A percentile compares a stretch with the other conserved stretches of the same genome.
Conservation (phyloP, 2,329 filamentous ascomycete species). For the Sphaceloma murrayae region DNA sequence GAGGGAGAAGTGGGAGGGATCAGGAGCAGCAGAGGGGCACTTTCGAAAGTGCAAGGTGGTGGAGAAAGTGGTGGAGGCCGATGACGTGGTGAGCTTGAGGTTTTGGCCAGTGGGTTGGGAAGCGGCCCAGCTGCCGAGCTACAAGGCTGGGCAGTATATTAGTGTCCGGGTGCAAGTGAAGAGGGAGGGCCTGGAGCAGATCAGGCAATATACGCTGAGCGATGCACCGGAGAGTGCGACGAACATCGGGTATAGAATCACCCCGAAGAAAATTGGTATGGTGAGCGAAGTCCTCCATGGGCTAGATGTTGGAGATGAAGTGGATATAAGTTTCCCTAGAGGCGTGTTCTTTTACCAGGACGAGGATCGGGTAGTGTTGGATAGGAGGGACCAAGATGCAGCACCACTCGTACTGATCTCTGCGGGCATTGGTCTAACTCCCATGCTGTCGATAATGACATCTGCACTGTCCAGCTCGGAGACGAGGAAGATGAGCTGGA, state of each 20-base stretch:
- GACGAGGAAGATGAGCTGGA: conserved; percentile 48
- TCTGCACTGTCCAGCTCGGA: background rate
- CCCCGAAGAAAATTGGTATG: conserved; percentile 60
- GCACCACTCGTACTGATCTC: conserved; percentile 56
- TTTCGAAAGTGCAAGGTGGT: conserved; percentile 60
- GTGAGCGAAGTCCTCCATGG: conserved; percentile 63
- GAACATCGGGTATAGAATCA: conserved; percentile 57
- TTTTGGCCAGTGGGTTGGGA: conserved; percentile 32
- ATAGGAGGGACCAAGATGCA: conserved; percentile 30
- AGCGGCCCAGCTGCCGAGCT: conserved; percentile 49
- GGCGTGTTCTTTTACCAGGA: conserved; percentile 53
- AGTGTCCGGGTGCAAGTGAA: conserved; percentile 52
- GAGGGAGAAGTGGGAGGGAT: conserved; percentile 1
- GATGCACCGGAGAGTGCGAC: conserved; percentile 50
- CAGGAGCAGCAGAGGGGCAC: conserved; percentile 21
- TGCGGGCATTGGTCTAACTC: conserved; percentile 59
- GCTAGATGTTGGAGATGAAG: conserved; percentile 50
- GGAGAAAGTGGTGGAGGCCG: conserved; percentile 54
- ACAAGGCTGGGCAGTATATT: conserved; percentile 63
- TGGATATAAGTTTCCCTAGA: conserved; percentile 57
- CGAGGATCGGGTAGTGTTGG: background rate
- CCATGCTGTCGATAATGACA: conserved; percentile 53
- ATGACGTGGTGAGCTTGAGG: conserved; percentile 52
- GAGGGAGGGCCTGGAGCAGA: conserved; percentile 52
- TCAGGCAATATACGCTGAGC: conserved; percentile 63